phyloP scores from a whole-genome alignment of 129 eudicot species.

The Silybum marianum region DNA sequence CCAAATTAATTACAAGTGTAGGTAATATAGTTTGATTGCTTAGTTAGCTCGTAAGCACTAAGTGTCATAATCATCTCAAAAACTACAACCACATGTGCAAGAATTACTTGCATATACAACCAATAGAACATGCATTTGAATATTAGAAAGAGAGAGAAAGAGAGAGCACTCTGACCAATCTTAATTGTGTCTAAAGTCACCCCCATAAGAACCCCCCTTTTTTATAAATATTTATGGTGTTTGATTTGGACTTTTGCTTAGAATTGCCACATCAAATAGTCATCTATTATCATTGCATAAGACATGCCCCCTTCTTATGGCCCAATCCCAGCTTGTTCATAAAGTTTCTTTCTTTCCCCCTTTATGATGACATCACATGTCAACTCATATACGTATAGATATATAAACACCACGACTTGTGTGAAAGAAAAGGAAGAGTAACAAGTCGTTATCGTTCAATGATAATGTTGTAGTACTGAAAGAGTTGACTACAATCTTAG shows the following conservation, averaged over 20 bases:
- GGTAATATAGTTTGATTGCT: slow-evolving; percentile 43
- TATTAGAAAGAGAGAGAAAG: slow-evolving; percentile 13
- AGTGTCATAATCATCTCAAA: slow-evolving; percentile 48
- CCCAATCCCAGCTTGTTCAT: slow-evolving; percentile 39
- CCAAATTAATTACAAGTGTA: slow-evolving; percentile 35
- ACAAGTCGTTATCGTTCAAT: slow-evolving; percentile 4
- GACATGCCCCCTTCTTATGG: slow-evolving; percentile 40
- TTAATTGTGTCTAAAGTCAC: slow-evolving; percentile 46
- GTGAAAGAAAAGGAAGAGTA: background rate
- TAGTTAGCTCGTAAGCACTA: slow-evolving; percentile 43
- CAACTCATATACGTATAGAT: slow-evolving; percentile 23
- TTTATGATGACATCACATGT: slow-evolving; percentile 36
- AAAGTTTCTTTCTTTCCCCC: slow-evolving; percentile 30
- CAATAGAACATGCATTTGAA: slow-evolving; percentile 38
- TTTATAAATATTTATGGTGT: slow-evolving; percentile 27
- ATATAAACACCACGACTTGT: background rate
- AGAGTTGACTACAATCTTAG: background rate
- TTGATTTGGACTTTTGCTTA: slow-evolving; percentile 47
- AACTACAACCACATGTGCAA: slow-evolving; percentile 41
- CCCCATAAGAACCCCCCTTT: slow-evolving; percentile 16
- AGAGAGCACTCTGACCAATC: slow-evolving; percentile 29
- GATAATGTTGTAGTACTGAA: background rate
- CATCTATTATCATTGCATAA: slow-evolving; percentile 38
- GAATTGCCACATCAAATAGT: slow-evolving; percentile 35
- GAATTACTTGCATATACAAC: slow-evolving; percentile 37